Base-by-base conservation (phyloP, 2,329 filamentous ascomycete genomes). In the Ophiostoma piceae region DNA sequence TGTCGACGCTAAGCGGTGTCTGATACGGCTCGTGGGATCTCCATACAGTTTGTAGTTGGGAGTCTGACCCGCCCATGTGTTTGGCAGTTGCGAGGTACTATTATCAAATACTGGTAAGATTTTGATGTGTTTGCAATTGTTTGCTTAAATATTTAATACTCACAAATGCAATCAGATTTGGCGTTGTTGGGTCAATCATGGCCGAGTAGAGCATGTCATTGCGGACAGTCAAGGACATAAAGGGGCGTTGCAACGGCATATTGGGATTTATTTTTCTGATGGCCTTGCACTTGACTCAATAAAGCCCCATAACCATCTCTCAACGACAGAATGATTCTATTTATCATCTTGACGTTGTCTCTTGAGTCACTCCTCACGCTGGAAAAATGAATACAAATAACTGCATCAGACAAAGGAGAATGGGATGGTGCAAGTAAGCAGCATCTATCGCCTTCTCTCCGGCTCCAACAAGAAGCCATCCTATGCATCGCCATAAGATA, bases 181-280 rank as follows among this genome's bases (percentile, higher is more conserved):
- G 60, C 3, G 60, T 19, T 3, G 32, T 32, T 11, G n/a, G 14
- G 16, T 37, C 29, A 8, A 64, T 64, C 60, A 64, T 64, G 26
- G 29, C 26, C 60, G 60, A 64, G 60, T 64, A 64, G 60, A 64
- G 60, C 60, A 64, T 37, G 60, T 64, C 60, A 12, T 64, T 37
- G 9, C 16, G 26, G 6, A 64, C 26, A 11, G 32, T 37, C 12
- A 64, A 22, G 4, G 60, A 35, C 29, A 64, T 35, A 35, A 64
- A 64, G 19, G 26, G 60, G 3, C 60, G 26, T n/a, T 64, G 60
- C 7, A 64, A 11, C n/a, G 51, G 51, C 51, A 57, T 57, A 6
- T 6, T 57, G 51, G 9, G 51, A 3, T 29, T 57, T 11, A 1
- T 9, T 26, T 26, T 4, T 57, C 6, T 11, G 22, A 1, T 12